Conservation (phyloP, 2,329 filamentous ascomycete genomes). For the Diaporthe australafricana region DNA sequence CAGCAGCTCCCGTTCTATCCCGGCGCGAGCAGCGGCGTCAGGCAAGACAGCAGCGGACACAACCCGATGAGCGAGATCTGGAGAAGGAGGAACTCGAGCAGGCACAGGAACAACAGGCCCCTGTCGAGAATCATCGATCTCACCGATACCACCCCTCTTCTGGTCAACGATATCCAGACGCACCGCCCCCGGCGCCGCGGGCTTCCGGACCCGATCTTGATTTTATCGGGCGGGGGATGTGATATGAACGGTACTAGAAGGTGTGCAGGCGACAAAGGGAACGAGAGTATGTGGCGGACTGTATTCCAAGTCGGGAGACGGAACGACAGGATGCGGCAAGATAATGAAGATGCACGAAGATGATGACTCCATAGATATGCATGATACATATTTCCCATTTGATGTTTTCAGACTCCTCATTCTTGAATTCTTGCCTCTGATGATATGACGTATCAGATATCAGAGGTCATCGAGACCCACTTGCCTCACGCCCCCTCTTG, state of each 20-base stretch:
- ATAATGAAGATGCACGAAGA: background rate
- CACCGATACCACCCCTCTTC: conserved; percentile 36
- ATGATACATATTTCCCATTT: background rate
- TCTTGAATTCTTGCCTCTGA: background rate
- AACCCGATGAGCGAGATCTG: conserved; percentile 14
- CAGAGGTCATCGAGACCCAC: background rate
- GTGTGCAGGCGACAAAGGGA: background rate
- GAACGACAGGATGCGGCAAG: background rate
- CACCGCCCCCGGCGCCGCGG: conserved; percentile 16
- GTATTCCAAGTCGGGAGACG: background rate
- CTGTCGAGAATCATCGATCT: background rate
- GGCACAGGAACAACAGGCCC: conserved; percentile 29
- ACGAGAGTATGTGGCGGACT: background rate
- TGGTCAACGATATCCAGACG: conserved; percentile 27
- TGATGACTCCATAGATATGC: conserved; percentile 3
- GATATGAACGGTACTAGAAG: no score
- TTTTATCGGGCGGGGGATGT: conserved; percentile 34
- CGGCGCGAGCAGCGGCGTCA: conserved; percentile 30
- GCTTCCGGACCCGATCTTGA: conserved; percentile 24
- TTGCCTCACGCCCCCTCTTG: background rate
- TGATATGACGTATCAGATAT: conserved; percentile 2
- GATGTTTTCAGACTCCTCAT: background rate
- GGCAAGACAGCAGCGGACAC: background rate
- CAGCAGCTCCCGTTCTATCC: conserved; percentile 1
- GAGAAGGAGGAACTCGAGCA: conserved; percentile 32